phyloP scores from a whole-genome alignment of 2,329 filamentous ascomycete species.

The Alternaria postmessia region DNA sequence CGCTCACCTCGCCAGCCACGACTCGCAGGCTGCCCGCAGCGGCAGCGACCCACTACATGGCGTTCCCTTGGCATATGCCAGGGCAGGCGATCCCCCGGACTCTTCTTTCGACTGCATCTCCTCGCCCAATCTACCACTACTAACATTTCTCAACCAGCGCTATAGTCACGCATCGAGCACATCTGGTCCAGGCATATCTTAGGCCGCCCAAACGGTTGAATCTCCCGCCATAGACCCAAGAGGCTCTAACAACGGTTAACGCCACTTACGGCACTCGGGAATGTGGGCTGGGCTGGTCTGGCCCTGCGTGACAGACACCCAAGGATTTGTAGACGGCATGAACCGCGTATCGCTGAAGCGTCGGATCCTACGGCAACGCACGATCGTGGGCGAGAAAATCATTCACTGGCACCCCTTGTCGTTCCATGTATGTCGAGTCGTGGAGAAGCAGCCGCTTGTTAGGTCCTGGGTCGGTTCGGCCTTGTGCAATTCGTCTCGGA shows the following conservation, averaged over 20 bases:
- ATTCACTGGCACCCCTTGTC: neutral
- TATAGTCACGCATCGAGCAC: neutral
- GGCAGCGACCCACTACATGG: conserved; percentile 25
- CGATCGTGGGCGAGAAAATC: neutral
- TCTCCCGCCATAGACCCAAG: neutral
- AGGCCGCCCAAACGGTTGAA: neutral
- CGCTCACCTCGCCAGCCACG: conserved; percentile 12
- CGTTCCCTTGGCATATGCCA: conserved; percentile 21
- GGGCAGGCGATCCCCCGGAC: conserved; percentile 21
- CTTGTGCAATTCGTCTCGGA: neutral
- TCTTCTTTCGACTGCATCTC: conserved; percentile 18
- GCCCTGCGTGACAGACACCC: neutral
- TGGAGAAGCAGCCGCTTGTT: neutral
- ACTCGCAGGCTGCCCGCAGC: conserved; percentile 11
- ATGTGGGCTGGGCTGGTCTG: neutral
- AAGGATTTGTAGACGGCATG: neutral
- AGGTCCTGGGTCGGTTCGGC: neutral
- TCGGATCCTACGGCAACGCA: neutral
- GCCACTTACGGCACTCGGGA: neutral
- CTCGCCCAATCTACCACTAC: neutral
- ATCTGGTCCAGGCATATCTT: neutral
- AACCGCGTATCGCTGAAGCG: neutral
- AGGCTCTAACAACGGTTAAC: neutral
- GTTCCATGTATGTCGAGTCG: neutral
- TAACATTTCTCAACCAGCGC: neutral